A percentile compares a stretch with the other conserved stretches of the same genome.
Conservation (phyloP, 1,139 yeast genomes). For the Zhuliangozyma parablackwelliae region DNA sequence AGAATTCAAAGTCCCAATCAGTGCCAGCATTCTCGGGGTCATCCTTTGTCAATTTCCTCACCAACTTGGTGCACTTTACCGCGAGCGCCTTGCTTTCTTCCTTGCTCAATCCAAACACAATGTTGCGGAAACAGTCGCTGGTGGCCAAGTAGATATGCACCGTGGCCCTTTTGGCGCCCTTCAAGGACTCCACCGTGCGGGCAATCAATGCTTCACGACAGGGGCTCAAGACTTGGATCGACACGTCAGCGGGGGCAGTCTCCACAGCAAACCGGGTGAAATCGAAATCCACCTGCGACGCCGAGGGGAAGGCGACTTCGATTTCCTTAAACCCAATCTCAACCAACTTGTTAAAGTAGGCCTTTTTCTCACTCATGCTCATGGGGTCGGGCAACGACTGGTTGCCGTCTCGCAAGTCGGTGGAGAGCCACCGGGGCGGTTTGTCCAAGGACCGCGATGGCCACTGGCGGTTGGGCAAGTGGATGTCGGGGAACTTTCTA, state of each 20-base stretch:
- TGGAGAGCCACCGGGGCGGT: constrained; percentile 95
- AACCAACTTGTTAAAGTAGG: constrained; percentile 78
- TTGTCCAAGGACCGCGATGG: constrained; percentile 69
- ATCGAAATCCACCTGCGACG: constrained; percentile 93
- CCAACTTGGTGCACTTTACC: constrained; percentile 75
- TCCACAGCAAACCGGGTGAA: constrained; percentile 92
- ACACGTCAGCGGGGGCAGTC: constrained; percentile 88
- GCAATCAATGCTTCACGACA: constrained; percentile 86
- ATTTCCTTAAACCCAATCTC: constrained; percentile 94
- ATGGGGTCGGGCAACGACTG: constrained; percentile 97
- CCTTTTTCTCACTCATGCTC: constrained; percentile 86
- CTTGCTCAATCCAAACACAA: constrained; percentile 81
- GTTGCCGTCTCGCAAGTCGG: constrained; percentile 95
- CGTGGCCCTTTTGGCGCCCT: constrained; percentile 87
- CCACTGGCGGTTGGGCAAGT: constrained; percentile 81
- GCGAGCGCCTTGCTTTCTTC: constrained; percentile 80
- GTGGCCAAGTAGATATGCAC: constrained; percentile 91
- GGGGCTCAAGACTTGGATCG: constrained; percentile 87
- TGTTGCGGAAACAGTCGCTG: constrained; percentile 84
- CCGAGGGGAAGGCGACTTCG: constrained; percentile 95
- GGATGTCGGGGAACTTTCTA: constrained; percentile 59
- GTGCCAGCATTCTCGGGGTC: constrained; percentile 71
- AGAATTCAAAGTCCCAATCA: constrained; percentile 85
- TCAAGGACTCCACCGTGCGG: constrained; percentile 83
- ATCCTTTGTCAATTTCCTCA: constrained; percentile 82